Evolutionary conservation across 1,284 basidiomycete genomes (phyloP), one percentile per base, ranked within the genome.

Genomic region (Lentinula novae-zelandiae): DNA sequence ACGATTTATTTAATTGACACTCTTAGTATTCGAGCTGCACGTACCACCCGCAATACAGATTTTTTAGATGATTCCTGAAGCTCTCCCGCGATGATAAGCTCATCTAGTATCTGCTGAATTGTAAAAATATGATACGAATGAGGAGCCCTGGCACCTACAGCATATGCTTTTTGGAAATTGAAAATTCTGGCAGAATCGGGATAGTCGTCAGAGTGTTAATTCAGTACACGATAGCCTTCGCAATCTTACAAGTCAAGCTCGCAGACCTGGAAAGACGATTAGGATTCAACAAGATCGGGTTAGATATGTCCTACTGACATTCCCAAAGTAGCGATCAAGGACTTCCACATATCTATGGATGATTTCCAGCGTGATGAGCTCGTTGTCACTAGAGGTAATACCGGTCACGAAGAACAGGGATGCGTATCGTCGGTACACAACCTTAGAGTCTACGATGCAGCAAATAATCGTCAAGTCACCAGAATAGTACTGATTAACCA

Each of bases 61-160:
- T 99, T 99, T 83, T 99, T 99, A 34, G 93, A 96, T 1, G 96
- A 96, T 72, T 99, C 97, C 77, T 99, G 96, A 67, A 99, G 81
- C 75, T 99, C 97, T 50, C 97, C 97, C 4, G 95, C 91, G 64
- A 99, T 98, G 73, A 99, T 96, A 57, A 99, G 82, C 74, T 99
- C 97, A 73, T 99, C 97, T 60, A 99, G 79, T 67, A 98, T 97
- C 92, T 94, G 68, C 49, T 27, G 34, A 53, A 57, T 53, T 57
- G 40, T 40, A 38, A 69, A 12, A 55, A 31, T n/a, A 59, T 65
- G 55, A 75, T 63, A 58, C 51, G 62, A 60, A 39, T 59, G 7
- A 58, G 34, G 60, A 36, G 34, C 55, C 15, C 27, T 51, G 38
- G 20, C 52, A 60, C 84, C 54, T 66, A 96, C 94, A 4, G 95